Percentiles rank a stretch among this genome's conserved stretches.
Conservation (phyloP, 179 eudicot species). For the Actinidia polygama region DNA sequence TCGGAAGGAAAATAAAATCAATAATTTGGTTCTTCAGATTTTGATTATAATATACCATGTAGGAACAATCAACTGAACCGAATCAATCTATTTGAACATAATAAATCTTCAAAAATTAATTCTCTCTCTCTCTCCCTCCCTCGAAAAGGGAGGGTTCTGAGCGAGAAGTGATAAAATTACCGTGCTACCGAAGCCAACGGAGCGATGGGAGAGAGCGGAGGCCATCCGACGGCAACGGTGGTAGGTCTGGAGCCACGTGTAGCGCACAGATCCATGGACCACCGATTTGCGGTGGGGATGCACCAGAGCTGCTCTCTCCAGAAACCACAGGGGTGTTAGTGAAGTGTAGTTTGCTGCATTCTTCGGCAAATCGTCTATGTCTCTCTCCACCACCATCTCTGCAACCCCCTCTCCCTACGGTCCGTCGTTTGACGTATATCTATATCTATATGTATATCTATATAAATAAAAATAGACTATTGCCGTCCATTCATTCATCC, state of each 20-base stretch:
- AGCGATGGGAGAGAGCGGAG: slow-evolving; percentile 65
- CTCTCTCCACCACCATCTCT: slow-evolving; percentile 48
- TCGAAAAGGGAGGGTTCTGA: not conserved
- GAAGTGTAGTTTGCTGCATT: slow-evolving; percentile 83
- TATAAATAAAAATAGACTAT: no score
- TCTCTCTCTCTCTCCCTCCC: not conserved
- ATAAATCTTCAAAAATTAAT: no score
- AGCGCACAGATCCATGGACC: slow-evolving; percentile 58
- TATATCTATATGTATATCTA: no score
- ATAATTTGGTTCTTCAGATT: no score
- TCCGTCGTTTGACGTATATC: no score
- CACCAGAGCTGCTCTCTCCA: slow-evolving; percentile 85
- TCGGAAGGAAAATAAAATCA: no score
- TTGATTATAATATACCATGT: no score
- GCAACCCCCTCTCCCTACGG: slow-evolving; percentile 8
- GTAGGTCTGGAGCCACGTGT: slow-evolving; percentile 89
- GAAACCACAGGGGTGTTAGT: slow-evolving; percentile 80
- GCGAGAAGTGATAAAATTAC: slow-evolving; percentile 35
- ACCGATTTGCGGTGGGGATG: slow-evolving; percentile 67
- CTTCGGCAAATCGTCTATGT: slow-evolving; percentile 82
- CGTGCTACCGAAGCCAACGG: slow-evolving; percentile 63
- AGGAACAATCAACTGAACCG: no score
- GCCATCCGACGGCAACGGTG: slow-evolving; percentile 90
- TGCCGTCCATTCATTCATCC: no score
- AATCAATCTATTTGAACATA: no score